phyloP scores from a whole-genome alignment of 2,329 filamentous ascomycete genomes.

The Cadophora gregata region DNA sequence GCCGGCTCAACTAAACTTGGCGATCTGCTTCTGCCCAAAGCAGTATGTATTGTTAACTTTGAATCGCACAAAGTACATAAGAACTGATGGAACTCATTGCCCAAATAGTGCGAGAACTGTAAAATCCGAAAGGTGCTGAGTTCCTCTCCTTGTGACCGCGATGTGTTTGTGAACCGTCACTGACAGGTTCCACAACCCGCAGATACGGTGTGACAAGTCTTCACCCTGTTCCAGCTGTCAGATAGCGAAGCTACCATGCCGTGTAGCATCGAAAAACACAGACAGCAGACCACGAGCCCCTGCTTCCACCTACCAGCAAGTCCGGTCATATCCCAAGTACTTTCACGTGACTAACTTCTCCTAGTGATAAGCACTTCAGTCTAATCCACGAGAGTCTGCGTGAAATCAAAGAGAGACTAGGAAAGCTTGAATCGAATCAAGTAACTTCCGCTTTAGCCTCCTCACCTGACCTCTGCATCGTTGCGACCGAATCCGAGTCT shows the following conservation, averaged over 20 bases:
- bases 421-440: conserved; percentile 12
- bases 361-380: conserved; percentile 23
- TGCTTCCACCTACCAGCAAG: conserved; percentile 6
- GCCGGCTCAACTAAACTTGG: conserved; percentile 7
- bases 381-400: conserved; percentile 24
- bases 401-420: conserved; percentile 26
- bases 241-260: conserved; percentile 26
- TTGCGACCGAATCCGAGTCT: conserved; percentile 1
- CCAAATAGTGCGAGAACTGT: conserved; percentile 26
- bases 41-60: conserved; percentile 16
- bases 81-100: background rate
- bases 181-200: background rate
- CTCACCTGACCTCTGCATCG: background rate
- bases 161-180: background rate
- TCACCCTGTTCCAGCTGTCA: conserved; percentile 31
- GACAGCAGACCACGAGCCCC: conserved; percentile 9
- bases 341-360: background rate
- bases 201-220: conserved; percentile 30
- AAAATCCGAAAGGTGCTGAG: conserved; percentile 22
- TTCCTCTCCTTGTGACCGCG: background rate
- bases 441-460: background rate
- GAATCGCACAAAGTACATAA: background rate
- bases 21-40: conserved; percentile 22
- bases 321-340: background rate
- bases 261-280: conserved; percentile 11